Base-by-base conservation (phyloP, 768 basidiomycete genomes). In the Macrolepiota fuliginosa region DNA sequence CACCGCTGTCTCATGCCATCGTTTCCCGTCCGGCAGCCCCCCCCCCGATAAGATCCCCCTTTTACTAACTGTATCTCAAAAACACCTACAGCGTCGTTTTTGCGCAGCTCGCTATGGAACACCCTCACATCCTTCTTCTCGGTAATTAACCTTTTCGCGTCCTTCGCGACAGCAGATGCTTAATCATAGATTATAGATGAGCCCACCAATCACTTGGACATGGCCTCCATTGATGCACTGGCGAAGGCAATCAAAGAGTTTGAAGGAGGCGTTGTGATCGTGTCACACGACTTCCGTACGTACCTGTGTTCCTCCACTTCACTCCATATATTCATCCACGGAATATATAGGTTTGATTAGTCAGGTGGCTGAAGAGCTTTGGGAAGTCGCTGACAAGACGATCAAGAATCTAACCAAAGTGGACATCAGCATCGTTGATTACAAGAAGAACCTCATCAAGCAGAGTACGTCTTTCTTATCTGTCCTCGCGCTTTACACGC, bases 251-350 rank as follows among this genome's bases (percentile, higher is more conserved):
- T 99, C 82, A 97, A 96, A 75, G 92, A 92, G 71, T 99, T 93
- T 73, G 90, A 92, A 70, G 97, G 97, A 62, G 96, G 97, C 69
- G 97, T 99, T 42, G 97, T 98, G 67, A 98, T 99, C 72, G 97
- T 99, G 65, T 98, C 96, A 52, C 97, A 98, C 80, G 96, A 99
- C 77, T 99, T 99, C 91, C 92, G 96, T 92, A 68, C 66, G 90
- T 84, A 25, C 59, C 56, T 10, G 15, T 56, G 24, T 19, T 58
- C 17, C 24, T 32, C 54, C 47, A n/a, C 47, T 66, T 27, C 25
- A 27, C 25, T 19, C n/a, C 50, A 27, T 39, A 27, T 39, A 35
- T 29, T 40, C 25, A 29, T 17, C 24, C 25, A 24, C 7, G 68
- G 29, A 25, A 27, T 27, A 27, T 27, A 19, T 27, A 61, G 59